Base-by-base conservation (phyloP, 1,284 basidiomycete species). In the Melampsora americana region DNA sequence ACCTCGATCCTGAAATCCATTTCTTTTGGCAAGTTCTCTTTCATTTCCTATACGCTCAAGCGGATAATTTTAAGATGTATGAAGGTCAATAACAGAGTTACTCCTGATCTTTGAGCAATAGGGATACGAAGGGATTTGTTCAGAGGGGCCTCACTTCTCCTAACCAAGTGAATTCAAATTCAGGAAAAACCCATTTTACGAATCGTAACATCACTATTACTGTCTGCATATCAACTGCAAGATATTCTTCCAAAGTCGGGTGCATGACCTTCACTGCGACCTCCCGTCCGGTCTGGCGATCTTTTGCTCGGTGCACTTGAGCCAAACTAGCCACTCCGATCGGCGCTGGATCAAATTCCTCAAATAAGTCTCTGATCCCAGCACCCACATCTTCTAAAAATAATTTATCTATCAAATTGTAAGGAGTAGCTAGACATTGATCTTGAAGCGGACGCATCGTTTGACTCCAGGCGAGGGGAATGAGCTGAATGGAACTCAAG, bases 191-290 rank as follows among this genome's bases (percentile, higher is more conserved):
- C 78, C 88, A 88, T 82, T 95, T 96, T 80, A 99, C 90, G 87
- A 92, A 90, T 32, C 89, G 88, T 77, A 88, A 83, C 66, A 84
- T 82, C 28, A 83, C 28, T 59, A 69, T 42, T 3, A 77, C 77
- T 7, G 82, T 82, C 16, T 77, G 88, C 66, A 91, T 89, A 80
- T 97, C 93, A 23, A 98, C 91, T 85, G 91, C 87, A 77, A 90
- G 92, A 82, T 97, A 99, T 81, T 97, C 94, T 65, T 90, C 89
- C 3, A 99, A 86, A 82, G 92, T 91, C 4, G 96, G 94, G 83
- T 99, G 96, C 86, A 99, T 95, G 62, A 99, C 83, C 88, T 99
- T 99, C 77, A 99, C 90, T 14, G 96, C 96, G n/a, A 95, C 93
- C 61, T 85, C 84, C 80, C 87, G 86, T 0, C 91, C 90, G 1